These are phyloP conservation scores for Kodamaea fukazawae DNA, from an alignment of 805 yeast genomes.

Conservation along the genomic window DNA sequence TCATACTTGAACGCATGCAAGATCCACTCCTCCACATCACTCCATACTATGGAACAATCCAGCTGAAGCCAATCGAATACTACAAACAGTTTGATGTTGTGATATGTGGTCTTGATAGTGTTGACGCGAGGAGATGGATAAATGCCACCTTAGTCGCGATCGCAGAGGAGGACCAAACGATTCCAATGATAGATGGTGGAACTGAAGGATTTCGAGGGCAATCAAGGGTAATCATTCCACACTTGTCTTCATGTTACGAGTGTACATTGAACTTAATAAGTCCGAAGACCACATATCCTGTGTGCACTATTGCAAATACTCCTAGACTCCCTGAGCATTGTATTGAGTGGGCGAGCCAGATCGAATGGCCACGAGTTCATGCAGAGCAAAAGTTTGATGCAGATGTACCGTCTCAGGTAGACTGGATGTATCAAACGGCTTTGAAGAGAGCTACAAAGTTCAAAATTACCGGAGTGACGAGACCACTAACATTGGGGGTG, in stretches of 20 bases:
- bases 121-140: constrained; percentile 90
- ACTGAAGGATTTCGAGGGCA: constrained; percentile 95
- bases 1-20: constrained; percentile 47
- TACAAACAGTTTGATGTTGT: constrained; percentile 68
- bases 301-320: constrained; percentile 91
- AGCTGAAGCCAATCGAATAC: constrained; percentile 55
- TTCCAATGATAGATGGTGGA: constrained; percentile 83
- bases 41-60: constrained; percentile 63
- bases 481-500: constrained; percentile 74
- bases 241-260: constrained; percentile 86
- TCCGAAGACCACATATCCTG: constrained; percentile 67
- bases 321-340: constrained; percentile 96
- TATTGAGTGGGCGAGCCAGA: constrained; percentile 80
- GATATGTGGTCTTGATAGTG: constrained; percentile 84
- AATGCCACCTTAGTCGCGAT: constrained; percentile 64
- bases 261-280: constrained; percentile 79
- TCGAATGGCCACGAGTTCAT: constrained; percentile 64
- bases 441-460: constrained; percentile 57
- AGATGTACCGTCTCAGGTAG: constrained; percentile 65
- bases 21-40: constrained; percentile 40
- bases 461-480: constrained; percentile 74
- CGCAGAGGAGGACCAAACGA: constrained; percentile 47
- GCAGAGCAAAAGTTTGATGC: constrained; percentile 55
- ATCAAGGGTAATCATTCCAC: constrained; percentile 80
- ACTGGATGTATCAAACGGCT: constrained; percentile 59